Conservation (phyloP, 768 basidiomycete genomes). For the Lactarius sanguifluus region DNA sequence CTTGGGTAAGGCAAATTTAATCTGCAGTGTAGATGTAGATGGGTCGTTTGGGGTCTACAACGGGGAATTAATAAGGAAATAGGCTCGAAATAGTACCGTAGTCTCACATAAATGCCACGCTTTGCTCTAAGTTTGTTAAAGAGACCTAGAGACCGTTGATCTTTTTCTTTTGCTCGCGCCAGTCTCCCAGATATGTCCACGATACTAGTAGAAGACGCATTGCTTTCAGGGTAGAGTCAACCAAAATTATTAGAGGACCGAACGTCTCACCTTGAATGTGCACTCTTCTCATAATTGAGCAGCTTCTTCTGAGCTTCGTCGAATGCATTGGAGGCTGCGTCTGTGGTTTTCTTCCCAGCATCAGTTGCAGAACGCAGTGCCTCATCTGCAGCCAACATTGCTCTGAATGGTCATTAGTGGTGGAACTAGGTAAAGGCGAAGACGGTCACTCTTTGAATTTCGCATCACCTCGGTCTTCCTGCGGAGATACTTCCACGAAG, state of each 20-base stretch:
- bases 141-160: too few relatives aligned
- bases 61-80: too few relatives aligned
- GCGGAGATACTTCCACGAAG: slow-evolving; percentile 3
- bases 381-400: neutral
- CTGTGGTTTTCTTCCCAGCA: slow-evolving; percentile 11
- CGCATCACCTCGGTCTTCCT: neutral
- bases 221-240: too few relatives aligned
- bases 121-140: too few relatives aligned
- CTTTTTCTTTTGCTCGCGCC: too few relatives aligned
- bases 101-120: too few relatives aligned
- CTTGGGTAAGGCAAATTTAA: neutral
- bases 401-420: slow-evolving; percentile 2
- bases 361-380: slow-evolving; percentile 11
- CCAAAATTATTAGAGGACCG: too few relatives aligned
- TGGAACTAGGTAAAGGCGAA: neutral
- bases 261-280: slow-evolving; percentile 4
- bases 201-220: too few relatives aligned
- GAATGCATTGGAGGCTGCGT: slow-evolving; percentile 8
- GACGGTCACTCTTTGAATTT: slow-evolving; percentile 10
- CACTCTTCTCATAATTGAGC: slow-evolving; percentile 3
- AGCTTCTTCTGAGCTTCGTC: neutral
- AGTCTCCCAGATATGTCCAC: too few relatives aligned
- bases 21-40: too few relatives aligned
- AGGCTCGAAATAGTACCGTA: too few relatives aligned
- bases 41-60: too few relatives aligned